Evolutionary conservation across 2,329 filamentous ascomycete species (phyloP).

Genomic region (Penicillium aurantiogriseum): DNA sequence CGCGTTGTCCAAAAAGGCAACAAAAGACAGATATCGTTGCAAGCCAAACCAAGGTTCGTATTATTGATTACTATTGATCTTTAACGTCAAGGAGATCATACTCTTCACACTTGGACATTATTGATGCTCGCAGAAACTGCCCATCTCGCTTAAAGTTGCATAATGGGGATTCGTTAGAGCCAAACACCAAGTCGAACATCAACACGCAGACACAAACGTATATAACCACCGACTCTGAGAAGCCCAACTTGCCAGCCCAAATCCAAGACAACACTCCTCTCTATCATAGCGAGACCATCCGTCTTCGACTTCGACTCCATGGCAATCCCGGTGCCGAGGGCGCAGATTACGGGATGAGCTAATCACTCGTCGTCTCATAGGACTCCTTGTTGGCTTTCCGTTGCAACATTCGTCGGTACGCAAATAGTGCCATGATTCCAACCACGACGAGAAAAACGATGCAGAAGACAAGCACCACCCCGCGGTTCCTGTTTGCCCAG

Average conservation of each 20-base stretch:
- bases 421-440: conserved; percentile 52
- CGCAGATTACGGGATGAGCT: background rate
- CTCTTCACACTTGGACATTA: background rate
- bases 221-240: background rate
- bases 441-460: conserved; percentile 58
- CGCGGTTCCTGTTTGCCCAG: conserved; percentile 57
- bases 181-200: too few species aligned
- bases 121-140: too few species aligned
- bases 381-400: conserved; percentile 29
- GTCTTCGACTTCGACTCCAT: fast-evolving
- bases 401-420: conserved; percentile 46
- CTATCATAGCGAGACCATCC: background rate
- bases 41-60: background rate
- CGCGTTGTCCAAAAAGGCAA: background rate
- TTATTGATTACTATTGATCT: background rate
- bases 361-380: conserved; percentile 17
- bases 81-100: background rate
- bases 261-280: too few species aligned
- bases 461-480: conserved; percentile 62
- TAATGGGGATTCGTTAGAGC: background rate
- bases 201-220: background rate
- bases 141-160: background rate
- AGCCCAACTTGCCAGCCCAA: background rate
- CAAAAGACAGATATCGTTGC: background rate
- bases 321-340: background rate